Base-by-base conservation (phyloP, 148 eudicot species). In the Camellia sinensis region DNA sequence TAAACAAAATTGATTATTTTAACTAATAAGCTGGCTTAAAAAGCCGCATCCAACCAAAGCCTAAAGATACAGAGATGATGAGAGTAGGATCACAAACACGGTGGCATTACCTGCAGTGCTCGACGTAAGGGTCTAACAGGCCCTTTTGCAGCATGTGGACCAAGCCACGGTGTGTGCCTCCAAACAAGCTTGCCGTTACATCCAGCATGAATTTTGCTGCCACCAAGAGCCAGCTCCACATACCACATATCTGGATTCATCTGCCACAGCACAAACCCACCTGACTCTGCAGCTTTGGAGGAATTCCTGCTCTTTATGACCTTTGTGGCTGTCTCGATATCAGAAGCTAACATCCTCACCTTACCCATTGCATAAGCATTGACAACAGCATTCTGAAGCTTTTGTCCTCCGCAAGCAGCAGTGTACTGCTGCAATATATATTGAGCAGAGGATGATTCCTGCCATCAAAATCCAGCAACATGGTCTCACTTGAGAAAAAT, bases 241-340 rank as follows among this genome's bases (percentile, higher is more conserved):
- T 91, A 93, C 97, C 97, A 93, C 97, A 93, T 91, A 64, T 91
- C 93, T 0, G 95, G 97, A 84, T 93, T 91, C 97, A 93, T 93
- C 85, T 93, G 97, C 97, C 97, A 93, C 11, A 93, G 85, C 71
- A 93, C 93, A 83, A 91, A 93, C 9, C 97, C 93, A 17, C 97
- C 97, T 11, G 97, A 87, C 84, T 93, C 97, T 0, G 95, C 89
- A 52, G 90, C 87, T 83, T 84, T 91, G 64, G 97, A 90, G 43
- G 97, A 85, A 79, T 84, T 91, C 75, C 86, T 82, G 77, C 83
- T 89, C 84, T 93, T 93, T 50, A 93, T 90, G 43, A 93, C 97
- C 87, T 93, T 93, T 19, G 90, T 88, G 45, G 97, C 95, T 6
- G 95, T 93, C 86, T 93, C 93, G 9, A 93, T 82, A 82, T 91